Conservation (phyloP, 352 stramenopile species). For the Pythium biforme region DNA sequence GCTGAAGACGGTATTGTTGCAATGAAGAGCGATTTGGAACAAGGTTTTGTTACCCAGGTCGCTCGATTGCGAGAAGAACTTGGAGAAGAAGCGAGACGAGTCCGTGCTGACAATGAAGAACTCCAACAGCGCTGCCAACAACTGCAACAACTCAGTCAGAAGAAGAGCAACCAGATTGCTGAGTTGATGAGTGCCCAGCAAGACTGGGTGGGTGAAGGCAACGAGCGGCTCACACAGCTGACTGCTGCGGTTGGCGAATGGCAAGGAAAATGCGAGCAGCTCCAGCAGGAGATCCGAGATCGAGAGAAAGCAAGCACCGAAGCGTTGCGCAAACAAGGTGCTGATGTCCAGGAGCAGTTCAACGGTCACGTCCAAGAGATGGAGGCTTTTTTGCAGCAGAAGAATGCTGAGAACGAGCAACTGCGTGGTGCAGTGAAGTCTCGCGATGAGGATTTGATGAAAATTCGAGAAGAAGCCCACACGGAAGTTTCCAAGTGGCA, state of each 20-base stretch:
- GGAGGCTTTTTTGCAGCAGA: constrained; percentile 28
- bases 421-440: constrained; percentile 49
- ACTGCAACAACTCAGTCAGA: constrained; percentile 45
- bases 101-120: constrained; percentile 27
- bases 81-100: constrained; percentile 19
- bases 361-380: constrained; percentile 50
- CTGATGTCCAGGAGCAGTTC: constrained; percentile 59
- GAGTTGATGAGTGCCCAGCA: constrained; percentile 47
- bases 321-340: constrained; percentile 44
- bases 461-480: constrained; percentile 33
- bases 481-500: constrained; percentile 51
- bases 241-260: constrained; percentile 20
- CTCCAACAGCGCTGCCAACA: constrained; percentile 44
- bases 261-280: constrained; percentile 41
- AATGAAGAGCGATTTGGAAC: constrained; percentile 23
- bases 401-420: constrained; percentile 53
- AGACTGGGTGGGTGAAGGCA: constrained; percentile 31
- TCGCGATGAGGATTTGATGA: constrained; percentile 39
- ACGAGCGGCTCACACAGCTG: constrained; percentile 17
- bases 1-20: constrained; percentile 24
- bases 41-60: constrained; percentile 23
- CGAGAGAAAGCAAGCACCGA: constrained; percentile 48
- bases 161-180: constrained; percentile 55
- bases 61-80: constrained; percentile 25
- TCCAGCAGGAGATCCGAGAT: constrained; percentile 44